Evolutionary conservation across 208 protist species (phyloP).

Genomic region (Borovskyia barvae): DNA sequence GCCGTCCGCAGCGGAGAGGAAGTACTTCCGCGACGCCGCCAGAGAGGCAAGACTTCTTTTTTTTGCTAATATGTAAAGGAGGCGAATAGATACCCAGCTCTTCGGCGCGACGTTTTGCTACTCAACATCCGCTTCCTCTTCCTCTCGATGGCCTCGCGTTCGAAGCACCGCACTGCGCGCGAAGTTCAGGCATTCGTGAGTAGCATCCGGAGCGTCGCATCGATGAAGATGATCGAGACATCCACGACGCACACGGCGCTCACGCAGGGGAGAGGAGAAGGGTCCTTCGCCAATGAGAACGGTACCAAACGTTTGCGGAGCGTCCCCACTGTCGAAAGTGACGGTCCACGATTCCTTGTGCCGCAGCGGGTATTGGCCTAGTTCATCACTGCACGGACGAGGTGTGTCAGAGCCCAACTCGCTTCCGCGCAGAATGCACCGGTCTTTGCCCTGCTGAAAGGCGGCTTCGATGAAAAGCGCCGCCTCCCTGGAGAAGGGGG

Average conservation of each 20-base stretch:
- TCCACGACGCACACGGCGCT: slow-evolving; percentile 23
- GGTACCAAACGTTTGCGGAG: slow-evolving; percentile 75
- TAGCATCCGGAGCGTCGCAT: slow-evolving; percentile 32
- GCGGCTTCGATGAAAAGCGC: slow-evolving; percentile 43
- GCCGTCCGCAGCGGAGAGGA: no score
- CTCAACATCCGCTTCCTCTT: no score
- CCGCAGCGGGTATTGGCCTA: slow-evolving; percentile 21
- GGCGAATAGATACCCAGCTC: no score
- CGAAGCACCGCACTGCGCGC: slow-evolving; percentile 16
- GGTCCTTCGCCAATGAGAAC: slow-evolving; percentile 44
- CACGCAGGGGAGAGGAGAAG: slow-evolving; percentile 16
- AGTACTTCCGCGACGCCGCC: no score
- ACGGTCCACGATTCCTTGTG: slow-evolving; percentile 48
- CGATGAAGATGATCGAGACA: slow-evolving; percentile 16
- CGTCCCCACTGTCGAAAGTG: slow-evolving; percentile 75
- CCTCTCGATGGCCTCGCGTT: not conserved
- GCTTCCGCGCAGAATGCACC: slow-evolving; percentile 34
- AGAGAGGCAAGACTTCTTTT: no score
- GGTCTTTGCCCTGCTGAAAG: slow-evolving; percentile 50
- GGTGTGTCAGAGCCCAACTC: slow-evolving; percentile 37
- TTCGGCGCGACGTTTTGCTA: no score
- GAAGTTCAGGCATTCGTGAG: slow-evolving; percentile 35
- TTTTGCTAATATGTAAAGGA: no score
- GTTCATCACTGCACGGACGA: slow-evolving; percentile 9
- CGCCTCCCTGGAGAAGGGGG: slow-evolving; percentile 52